Evolutionary conservation across 208 protist genomes (phyloP).

Genomic region (Leishmania martiniquensis): DNA sequence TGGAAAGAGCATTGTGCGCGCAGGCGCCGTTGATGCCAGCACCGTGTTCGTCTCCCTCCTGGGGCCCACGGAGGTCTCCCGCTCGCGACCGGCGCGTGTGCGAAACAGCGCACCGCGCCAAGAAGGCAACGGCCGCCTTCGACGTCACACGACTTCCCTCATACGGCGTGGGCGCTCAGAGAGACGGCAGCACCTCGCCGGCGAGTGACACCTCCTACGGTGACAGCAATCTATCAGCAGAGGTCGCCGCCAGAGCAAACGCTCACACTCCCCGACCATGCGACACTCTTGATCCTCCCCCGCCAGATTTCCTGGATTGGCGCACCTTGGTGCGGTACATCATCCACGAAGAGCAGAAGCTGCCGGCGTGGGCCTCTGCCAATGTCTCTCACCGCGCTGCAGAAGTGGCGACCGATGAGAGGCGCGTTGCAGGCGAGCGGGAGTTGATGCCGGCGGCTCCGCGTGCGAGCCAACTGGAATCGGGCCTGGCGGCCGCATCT

Average conservation of each 20-base stretch:
- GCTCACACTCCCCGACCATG: not conserved
- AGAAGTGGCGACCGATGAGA: not conserved
- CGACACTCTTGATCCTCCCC: conserved; percentile 4
- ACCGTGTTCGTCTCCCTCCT: not conserved
- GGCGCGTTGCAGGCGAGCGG: not conserved
- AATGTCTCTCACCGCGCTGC: not conserved
- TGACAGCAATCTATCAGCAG: not conserved
- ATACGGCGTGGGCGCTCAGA: not conserved
- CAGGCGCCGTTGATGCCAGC: not conserved
- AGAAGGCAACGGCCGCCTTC: not conserved
- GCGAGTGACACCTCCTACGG: conserved; percentile 8
- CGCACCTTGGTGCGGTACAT: conserved; percentile 39
- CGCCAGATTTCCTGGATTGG: conserved; percentile 27
- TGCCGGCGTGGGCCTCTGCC: not conserved
- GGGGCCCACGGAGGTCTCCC: not conserved
- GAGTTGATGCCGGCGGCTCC: not conserved
- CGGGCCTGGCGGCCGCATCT: not conserved
- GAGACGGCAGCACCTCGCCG: conserved; percentile 9
- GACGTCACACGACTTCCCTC: not conserved
- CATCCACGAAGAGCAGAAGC: conserved; percentile 24
- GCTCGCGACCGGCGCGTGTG: not conserved
- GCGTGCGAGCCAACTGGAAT: not conserved
- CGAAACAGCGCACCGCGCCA: conserved; percentile 9
- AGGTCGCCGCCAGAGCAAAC: not conserved
- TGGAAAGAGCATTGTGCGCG: conserved; percentile 38